A percentile compares a stretch with the other conserved stretches of the same genome.
Conservation (phyloP, 2,329 filamentous ascomycete species). For the Penicillium sp. region DNA sequence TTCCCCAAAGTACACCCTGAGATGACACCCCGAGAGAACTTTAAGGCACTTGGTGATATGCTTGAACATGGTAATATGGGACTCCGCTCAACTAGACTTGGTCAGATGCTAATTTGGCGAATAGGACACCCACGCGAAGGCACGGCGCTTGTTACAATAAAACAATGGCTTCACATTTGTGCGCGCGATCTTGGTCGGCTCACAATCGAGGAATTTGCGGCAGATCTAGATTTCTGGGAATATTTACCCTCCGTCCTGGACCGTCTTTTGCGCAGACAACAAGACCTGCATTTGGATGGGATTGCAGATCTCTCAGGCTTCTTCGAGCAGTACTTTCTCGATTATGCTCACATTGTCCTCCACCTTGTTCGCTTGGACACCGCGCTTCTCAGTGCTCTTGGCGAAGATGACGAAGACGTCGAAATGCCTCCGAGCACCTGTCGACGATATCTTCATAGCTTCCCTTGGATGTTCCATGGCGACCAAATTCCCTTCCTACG, state of each 20-base stretch:
- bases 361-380: conserved; percentile 38
- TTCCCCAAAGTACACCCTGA: conserved; percentile 32
- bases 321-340: conserved; percentile 37
- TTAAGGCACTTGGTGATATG: conserved; percentile 26
- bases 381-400: conserved; percentile 23
- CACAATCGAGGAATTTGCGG: conserved; percentile 27
- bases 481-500: conserved; percentile 32
- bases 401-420: conserved; percentile 22
- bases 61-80: conserved; percentile 32
- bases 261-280: conserved; percentile 31
- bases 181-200: conserved; percentile 28
- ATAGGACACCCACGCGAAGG: conserved; percentile 27
- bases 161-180: conserved; percentile 38
- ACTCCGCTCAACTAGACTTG: background rate
- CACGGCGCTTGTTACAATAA: conserved; percentile 29
- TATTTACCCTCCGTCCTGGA: conserved; percentile 36
- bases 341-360: conserved; percentile 34
- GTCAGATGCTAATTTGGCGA: conserved; percentile 2
- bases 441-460: conserved; percentile 27
- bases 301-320: conserved; percentile 24
- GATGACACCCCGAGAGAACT: conserved; percentile 25
- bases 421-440: conserved; percentile 26
- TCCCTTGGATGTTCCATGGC: conserved; percentile 31
- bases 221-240: conserved; percentile 41
- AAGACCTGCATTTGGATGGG: conserved; percentile 27